Base-by-base conservation (phyloP, 2,329 filamentous ascomycete genomes). In the Pestalotiopsis sp. region DNA sequence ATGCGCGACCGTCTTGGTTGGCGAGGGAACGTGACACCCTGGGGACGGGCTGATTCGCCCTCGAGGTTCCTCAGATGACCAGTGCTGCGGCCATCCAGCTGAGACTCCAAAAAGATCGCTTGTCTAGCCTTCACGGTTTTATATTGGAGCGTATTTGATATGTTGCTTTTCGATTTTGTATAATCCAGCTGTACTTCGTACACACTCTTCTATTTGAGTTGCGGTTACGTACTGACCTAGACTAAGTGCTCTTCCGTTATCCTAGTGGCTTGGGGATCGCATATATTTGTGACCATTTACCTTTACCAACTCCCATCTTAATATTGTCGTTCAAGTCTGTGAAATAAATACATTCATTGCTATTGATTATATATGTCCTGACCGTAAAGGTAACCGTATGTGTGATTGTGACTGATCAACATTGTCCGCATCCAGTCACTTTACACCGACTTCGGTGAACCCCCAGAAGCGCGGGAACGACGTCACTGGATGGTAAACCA, bases 11-110 rank as follows among this genome's bases (percentile, higher is more conserved):
- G 20, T 49, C 25, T 27, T 58, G 69, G 72, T 74, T 73, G 72
- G 69, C 70, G 52, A 71, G 72, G 71, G 66, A 73, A 74, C 72
- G 69, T 74, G 72, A 73, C 70, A 58, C 67, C 61, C 39, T 45
- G 17, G 31, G 39, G 7, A 64, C 63, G 69, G 66, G 62, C 49
- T 73, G 72, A 73, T 72, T 73, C 69, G 72, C 69, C 66, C 68
- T 64, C 68, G 71, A 31, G 63, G 66, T 65, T 45, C 68, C 20
- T 65, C 72, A 71, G 66, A 67, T 71, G 71, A 72, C 72, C 71
- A 36, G 20, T 45, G 61, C 41, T 25, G 61, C 20, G 61, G 36
- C 61, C 39, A 49, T 52, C 41, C n/a, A 49, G 38, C 23, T 52
- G 45, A 52, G 45, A 9, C 45, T 9, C 20, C n/a, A n/a, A n/a